These are phyloP conservation scores for Raddia guianensis DNA, from an alignment of 176 grass and related monocot species.

Conservation along the genomic window DNA sequence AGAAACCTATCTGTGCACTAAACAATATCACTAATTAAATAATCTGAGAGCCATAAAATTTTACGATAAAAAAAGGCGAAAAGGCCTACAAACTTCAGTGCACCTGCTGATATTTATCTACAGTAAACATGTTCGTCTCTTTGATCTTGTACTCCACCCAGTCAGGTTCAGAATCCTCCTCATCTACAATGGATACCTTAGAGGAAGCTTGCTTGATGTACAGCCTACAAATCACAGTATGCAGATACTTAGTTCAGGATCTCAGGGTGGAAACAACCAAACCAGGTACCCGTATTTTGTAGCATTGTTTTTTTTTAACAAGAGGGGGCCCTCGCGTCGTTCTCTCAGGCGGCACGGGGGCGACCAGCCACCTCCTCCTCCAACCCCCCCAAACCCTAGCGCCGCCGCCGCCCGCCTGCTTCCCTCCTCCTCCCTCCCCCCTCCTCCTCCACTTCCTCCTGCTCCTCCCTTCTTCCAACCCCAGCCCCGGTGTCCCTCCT, in stretches of 20 bases:
- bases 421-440: too few species aligned
- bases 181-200: constrained; percentile 53
- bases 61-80: not conserved
- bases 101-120: constrained; percentile 98
- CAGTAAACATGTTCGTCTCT: constrained; percentile 92
- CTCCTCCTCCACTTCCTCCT: too few species aligned
- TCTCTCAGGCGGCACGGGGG: too few species aligned
- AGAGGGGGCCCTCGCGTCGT: too few species aligned
- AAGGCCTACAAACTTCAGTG: constrained; percentile 25
- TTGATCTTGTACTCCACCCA: constrained; percentile 99
- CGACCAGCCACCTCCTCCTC: too few species aligned
- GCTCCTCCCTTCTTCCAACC: too few species aligned
- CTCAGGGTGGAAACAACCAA: not conserved
- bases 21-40: constrained; percentile 33
- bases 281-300: too few species aligned
- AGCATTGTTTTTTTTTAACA: too few species aligned
- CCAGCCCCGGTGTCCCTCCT: too few species aligned
- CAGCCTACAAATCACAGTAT: constrained; percentile 52
- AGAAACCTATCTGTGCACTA: constrained; percentile 90
- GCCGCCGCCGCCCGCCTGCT: too few species aligned
- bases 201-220: constrained; percentile 89
- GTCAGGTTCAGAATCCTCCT: constrained; percentile 69
- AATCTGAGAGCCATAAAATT: constrained; percentile 3
- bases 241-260: not conserved
- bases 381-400: too few species aligned